Evolutionary conservation across 108 stramenopile genomes (phyloP), one percentile per base, ranked within the genome.

Genomic region (Stephanodiscus minutulus): DNA sequence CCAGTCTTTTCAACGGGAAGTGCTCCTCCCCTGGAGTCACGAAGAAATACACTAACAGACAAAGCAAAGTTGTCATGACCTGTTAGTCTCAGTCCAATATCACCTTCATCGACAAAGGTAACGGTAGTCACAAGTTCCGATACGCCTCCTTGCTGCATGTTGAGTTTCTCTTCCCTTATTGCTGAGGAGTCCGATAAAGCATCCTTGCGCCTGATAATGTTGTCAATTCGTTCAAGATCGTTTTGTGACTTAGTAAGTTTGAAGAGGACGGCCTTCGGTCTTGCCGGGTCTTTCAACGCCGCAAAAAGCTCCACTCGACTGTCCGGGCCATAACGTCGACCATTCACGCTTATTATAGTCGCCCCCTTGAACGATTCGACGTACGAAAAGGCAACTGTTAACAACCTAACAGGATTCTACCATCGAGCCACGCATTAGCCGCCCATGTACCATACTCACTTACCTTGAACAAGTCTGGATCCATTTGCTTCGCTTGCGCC

Each of bases 231-330:
- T 50, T 87, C 82, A 1, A 85, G 67, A 57, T 91, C 91, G 63
- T 90, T 85, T 18, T 78, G 46, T 77, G 50, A 44, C 41, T 83
- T 73, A 29, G 89, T 89, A 61, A 91, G 79, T 48, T 86, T 79
- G 68, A 96, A 93, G 44, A 81, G 71, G 64, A 96, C 91, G 10
- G 91, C 81, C 84, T 96, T 96, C 15, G 95, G 95, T 36, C 95
- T 79, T 9, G 84, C 68, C 22, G 95, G 92, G 71, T 96, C 91
- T 59, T 82, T 82, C 56, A 96, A 74, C 18, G 95, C 95, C 28
- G 86, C 86, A 60, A 92, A 88, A 35, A 91, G 36, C 17, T 89
- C 87, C 17, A 73, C 82, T 62, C 74, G 84, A 44, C 75, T 79
- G 10, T 85, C 85, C 47, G 65, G 81, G 21, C 83, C 80, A 64